Base-by-base conservation (phyloP, 768 basidiomycete species). In the Lentinula raphanica region DNA sequence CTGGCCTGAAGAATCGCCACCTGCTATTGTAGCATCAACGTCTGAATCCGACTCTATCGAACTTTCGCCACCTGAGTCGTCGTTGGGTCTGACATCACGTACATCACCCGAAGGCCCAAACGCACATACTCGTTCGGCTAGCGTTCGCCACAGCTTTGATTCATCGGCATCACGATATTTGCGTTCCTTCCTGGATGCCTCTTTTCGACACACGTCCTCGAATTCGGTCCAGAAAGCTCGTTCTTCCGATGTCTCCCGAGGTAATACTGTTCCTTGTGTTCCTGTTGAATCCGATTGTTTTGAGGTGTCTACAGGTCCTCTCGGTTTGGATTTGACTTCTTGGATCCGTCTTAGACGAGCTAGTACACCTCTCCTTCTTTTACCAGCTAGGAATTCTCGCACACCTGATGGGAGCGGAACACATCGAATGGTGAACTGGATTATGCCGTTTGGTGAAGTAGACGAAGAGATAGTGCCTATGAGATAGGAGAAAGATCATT, bases 401-500 rank as follows among this genome's bases (percentile, higher is more conserved):
- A 53, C 28, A n/a, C 21, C 25, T 5, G 9, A 21, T 25, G 51
- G 51, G 3, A 98, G 71, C 9, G 95, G 94, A 7, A 74, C 72
- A 2, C 91, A 90, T n/a, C 94, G 85, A 57, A 98, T 78, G 0
- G 87, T 87, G 69, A 93, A 97, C 7, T 81, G 85, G 29, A 95
- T 84, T 13, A 92, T 75, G 29, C 49, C 49, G 31, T 36, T 50
- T 3, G 49, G 49, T 56, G 83, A 80, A 58, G 87, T 85, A 2
- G 79, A 70, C 1, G 90, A 87, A 48, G 81, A 78, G 31, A 95
- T 79, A 0, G 91, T 94, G 5, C 97, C 97, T 27, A 94, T 81
- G 83, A 84, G 63, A 82, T 83, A 17, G 28, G 32, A 32, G 49
- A 8, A 35, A 35, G 15, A n/a, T 42, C 21, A 42, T 42, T 42